Percentiles rank a stretch among this genome's conserved stretches.
phyloP scores from a whole-genome alignment of 257 asterid species.

The Ocimum tenuiflorum region DNA sequence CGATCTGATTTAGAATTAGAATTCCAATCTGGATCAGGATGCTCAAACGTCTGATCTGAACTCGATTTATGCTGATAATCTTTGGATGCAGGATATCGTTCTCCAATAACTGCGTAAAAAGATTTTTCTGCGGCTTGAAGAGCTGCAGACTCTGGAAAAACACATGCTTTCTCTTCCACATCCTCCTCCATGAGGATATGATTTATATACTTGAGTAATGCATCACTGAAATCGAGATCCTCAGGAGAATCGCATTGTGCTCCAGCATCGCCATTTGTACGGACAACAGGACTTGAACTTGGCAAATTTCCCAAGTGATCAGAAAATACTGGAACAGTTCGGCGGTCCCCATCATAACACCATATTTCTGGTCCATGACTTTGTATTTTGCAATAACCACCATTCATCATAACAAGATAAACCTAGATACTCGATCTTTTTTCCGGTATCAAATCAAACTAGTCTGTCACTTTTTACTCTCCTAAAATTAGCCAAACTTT shows the following conservation, averaged over 20 bases:
- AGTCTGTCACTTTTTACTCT: not conserved
- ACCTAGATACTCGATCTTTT: constrained; percentile 8
- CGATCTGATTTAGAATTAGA: constrained; percentile 6
- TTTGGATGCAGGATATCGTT: constrained; percentile 32
- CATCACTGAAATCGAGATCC: constrained; percentile 71
- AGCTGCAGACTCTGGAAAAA: constrained; percentile 69
- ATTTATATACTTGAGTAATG: constrained; percentile 52
- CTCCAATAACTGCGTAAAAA: constrained; percentile 59
- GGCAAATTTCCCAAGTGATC: constrained; percentile 25
- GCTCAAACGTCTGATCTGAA: constrained; percentile 13
- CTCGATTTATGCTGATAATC: constrained; percentile 26
- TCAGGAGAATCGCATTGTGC: constrained; percentile 37
- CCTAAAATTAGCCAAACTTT: not conserved
- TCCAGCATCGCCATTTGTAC: not conserved
- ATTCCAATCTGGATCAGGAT: constrained; percentile 37
- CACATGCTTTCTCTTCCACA: constrained; percentile 57
- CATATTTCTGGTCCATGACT: constrained; percentile 47
- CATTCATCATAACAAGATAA: constrained; percentile 9
- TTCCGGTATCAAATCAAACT: not conserved
- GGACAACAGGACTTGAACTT: constrained; percentile 15
- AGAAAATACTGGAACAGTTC: constrained; percentile 19
- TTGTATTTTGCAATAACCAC: constrained; percentile 23
- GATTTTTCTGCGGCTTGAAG: constrained; percentile 78
- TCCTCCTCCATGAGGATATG: constrained; percentile 76
- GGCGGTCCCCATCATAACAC: constrained; percentile 25